phyloP scores from a whole-genome alignment of 2,329 filamentous ascomycete species.

The Pyricularia pennisetigena region DNA sequence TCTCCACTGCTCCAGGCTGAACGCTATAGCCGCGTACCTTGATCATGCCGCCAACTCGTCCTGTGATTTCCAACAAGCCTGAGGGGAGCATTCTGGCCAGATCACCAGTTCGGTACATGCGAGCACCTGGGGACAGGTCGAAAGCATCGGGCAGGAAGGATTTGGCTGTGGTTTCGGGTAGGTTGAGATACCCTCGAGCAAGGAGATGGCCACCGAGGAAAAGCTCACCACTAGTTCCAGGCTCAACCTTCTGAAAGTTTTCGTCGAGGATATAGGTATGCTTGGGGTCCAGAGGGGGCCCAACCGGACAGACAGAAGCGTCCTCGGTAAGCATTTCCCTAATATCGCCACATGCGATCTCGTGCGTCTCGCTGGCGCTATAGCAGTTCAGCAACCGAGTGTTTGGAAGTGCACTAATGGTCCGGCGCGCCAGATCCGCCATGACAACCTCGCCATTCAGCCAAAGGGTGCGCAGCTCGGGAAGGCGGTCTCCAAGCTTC shows the following conservation, averaged over 20 bases:
- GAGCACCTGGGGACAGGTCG: constrained; percentile 43
- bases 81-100: constrained; percentile 56
- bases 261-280: background rate
- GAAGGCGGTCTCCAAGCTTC: constrained; percentile 52
- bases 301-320: background rate
- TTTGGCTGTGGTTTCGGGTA: constrained; percentile 67
- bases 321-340: constrained; percentile 22
- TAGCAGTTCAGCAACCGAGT: constrained; percentile 69
- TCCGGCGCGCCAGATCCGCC: constrained; percentile 62
- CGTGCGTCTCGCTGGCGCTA: constrained; percentile 74
- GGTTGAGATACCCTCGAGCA: constrained; percentile 68
- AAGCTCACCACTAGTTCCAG: constrained; percentile 24
- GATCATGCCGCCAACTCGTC: constrained; percentile 70
- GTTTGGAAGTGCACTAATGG: constrained; percentile 56
- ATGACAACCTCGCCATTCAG: constrained; percentile 78
- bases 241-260: background rate
- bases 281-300: background rate
- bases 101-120: constrained; percentile 70
- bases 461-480: constrained; percentile 62
- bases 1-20: constrained; percentile 68
- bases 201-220: constrained; percentile 66
- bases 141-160: constrained; percentile 62
- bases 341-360: constrained; percentile 70
- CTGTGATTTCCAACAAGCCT: constrained; percentile 65
- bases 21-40: constrained; percentile 73